phyloP scores from a whole-genome alignment of 2,329 filamentous ascomycete species.

The Tolypocladium album region DNA sequence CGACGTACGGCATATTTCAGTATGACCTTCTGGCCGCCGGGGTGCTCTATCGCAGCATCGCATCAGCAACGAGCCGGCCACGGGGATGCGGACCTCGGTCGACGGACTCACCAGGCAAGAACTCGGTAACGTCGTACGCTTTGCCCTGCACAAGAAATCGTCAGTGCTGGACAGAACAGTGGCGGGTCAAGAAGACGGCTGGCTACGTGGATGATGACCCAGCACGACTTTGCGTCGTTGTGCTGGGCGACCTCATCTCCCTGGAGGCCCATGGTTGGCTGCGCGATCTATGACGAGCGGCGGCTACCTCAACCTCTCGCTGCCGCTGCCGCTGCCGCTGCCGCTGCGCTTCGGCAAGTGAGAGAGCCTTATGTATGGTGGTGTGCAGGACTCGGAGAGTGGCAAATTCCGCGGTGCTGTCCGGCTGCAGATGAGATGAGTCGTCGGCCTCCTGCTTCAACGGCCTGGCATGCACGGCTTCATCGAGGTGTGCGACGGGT shows the following conservation, averaged over 20 bases:
- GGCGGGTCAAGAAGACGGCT: fast-evolving
- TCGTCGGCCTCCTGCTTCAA: not conserved
- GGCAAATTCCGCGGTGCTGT: not conserved
- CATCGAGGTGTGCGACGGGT: not conserved
- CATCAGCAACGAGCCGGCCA: not conserved
- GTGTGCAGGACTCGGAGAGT: not conserved
- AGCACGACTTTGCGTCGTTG: constrained; percentile 73
- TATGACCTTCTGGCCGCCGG: constrained; percentile 85
- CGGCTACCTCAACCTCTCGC: not conserved
- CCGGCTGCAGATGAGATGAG: not conserved
- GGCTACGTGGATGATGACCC: constrained; percentile 74
- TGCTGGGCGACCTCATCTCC: constrained; percentile 55
- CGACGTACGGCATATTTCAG: constrained; percentile 71
- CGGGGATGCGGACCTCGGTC: not conserved
- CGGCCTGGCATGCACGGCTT: not conserved
- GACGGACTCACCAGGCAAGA: constrained; percentile 53
- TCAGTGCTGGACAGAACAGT: not conserved
- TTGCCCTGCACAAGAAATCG: constrained; percentile 39
- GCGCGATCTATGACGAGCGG: not conserved
- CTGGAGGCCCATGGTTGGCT: constrained; percentile 23
- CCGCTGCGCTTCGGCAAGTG: not conserved
- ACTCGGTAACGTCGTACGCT: constrained; percentile 84
- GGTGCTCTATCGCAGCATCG: constrained; percentile 51
- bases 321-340: too few species aligned
- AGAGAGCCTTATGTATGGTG: too few species aligned